Conservation (phyloP, 495 filamentous ascomycete genomes). For the Talaromyces adpressus region DNA sequence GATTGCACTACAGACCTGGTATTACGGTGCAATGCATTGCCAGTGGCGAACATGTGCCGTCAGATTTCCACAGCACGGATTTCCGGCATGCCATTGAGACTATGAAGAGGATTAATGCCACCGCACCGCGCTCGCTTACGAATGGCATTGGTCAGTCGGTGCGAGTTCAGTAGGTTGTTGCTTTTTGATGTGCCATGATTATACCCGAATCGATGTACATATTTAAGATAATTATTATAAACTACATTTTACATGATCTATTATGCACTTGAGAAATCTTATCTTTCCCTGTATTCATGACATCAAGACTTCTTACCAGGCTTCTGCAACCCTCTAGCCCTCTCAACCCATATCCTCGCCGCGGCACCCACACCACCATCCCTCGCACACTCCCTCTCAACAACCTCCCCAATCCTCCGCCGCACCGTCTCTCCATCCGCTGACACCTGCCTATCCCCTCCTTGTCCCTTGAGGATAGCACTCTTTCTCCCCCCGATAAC, state of each 20-base stretch:
- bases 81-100: slow-evolving; percentile 25
- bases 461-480: slow-evolving; percentile 15
- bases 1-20: slow-evolving; percentile 73
- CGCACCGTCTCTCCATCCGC: not conserved
- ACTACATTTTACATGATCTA: not conserved
- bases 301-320: not conserved
- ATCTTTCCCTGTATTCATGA: not conserved
- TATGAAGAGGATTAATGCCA: slow-evolving; percentile 21
- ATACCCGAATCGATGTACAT: not conserved
- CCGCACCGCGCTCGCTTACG: not conserved
- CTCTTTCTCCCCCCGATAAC: slow-evolving; percentile 54
- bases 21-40: slow-evolving; percentile 95
- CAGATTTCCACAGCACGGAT: slow-evolving; percentile 29
- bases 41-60: slow-evolving; percentile 83
- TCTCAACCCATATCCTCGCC: slow-evolving; percentile 39
- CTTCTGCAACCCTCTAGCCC: slow-evolving; percentile 29
- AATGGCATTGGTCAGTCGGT: not conserved
- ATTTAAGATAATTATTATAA: not conserved
- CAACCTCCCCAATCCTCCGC: slow-evolving; percentile 21
- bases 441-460: not conserved
- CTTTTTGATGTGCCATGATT: not conserved
- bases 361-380: slow-evolving; percentile 30
- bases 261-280: not conserved
- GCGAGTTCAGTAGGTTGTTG: not conserved
- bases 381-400: slow-evolving; percentile 32